A percentile compares a stretch with the other conserved stretches of the same genome.
These are phyloP conservation scores for Babesia ovis DNA, from an alignment of 169 alveolate species.

Conservation along the genomic window DNA sequence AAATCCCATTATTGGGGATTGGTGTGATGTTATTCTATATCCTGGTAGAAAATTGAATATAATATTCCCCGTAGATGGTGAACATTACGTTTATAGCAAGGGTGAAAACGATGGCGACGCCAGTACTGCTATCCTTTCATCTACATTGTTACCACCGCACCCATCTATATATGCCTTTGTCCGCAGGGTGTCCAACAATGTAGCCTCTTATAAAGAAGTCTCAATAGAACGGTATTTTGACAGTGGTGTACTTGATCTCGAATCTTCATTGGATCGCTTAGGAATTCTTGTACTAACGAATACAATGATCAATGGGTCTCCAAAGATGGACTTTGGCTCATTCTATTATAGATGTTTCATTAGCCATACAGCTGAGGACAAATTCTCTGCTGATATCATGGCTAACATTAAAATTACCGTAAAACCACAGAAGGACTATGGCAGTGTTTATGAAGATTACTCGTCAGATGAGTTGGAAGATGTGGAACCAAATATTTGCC, in stretches of 20 bases:
- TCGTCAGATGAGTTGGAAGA: background rate
- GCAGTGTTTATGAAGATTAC: background rate
- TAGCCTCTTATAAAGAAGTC: background rate
- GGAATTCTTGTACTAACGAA: background rate
- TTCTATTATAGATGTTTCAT: background rate
- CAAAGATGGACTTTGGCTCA: background rate
- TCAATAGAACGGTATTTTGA: background rate
- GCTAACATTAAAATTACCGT: background rate
- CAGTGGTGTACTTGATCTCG: background rate
- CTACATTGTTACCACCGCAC: background rate
- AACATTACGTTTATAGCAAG: background rate
- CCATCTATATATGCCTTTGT: background rate
- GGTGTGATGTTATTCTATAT: slow-evolving; percentile 34
- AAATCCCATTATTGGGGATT: slow-evolving; percentile 25
- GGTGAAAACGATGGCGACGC: background rate
- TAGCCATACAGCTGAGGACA: background rate
- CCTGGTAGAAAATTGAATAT: slow-evolving; percentile 37
- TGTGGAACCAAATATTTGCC: background rate
- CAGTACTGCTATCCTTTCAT: background rate
- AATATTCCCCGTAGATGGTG: slow-evolving; percentile 6
- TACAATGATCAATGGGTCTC: background rate
- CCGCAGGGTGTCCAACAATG: background rate
- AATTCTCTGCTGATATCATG: background rate
- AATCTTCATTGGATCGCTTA: background rate
- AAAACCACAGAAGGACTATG: background rate